Percentiles rank a stretch among this genome's conserved stretches.
These are phyloP conservation scores for Lonicera japonica DNA, from an alignment of 129 eudicot species.

Conservation along the genomic window DNA sequence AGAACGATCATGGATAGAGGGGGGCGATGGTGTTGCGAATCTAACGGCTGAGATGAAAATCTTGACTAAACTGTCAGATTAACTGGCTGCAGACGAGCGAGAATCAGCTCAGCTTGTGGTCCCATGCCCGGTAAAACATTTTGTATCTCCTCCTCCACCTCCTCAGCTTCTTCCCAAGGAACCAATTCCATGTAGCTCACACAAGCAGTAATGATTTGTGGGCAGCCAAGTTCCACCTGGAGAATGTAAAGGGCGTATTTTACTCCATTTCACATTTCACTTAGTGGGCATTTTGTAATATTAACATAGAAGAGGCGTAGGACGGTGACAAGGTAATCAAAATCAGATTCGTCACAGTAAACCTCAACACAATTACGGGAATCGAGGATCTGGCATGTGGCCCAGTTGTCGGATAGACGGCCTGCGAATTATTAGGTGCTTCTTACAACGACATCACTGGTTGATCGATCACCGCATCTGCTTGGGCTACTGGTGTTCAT, in stretches of 20 bases:
- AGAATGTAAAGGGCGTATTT: no score
- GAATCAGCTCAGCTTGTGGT: conserved; percentile 49
- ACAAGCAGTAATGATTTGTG: background rate
- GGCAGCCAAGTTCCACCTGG: conserved; percentile 19
- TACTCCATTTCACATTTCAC: no score
- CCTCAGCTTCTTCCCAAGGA: background rate
- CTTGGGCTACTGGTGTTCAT: no score
- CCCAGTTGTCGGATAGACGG: conserved; percentile 84
- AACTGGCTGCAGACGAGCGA: conserved; percentile 87
- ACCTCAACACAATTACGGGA: conserved; percentile 95
- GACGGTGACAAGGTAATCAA: no score
- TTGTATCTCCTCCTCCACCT: background rate
- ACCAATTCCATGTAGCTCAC: background rate
- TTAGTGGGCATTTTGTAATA: no score
- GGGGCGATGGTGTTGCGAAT: conserved; percentile 67
- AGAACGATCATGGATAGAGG: conserved; percentile 50
- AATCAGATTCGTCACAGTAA: no score
- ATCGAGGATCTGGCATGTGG: conserved; percentile 88
- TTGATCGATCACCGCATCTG: conserved; percentile 63
- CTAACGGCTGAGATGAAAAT: conserved; percentile 56
- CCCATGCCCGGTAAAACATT: conserved; percentile 61
- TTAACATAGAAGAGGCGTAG: no score
- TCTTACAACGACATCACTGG: conserved; percentile 30
- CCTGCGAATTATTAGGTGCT: conserved; percentile 31
- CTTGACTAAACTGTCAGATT: conserved; percentile 35